Base-by-base conservation (phyloP, 495 filamentous ascomycete species). In the Choiromyces venosus region DNA sequence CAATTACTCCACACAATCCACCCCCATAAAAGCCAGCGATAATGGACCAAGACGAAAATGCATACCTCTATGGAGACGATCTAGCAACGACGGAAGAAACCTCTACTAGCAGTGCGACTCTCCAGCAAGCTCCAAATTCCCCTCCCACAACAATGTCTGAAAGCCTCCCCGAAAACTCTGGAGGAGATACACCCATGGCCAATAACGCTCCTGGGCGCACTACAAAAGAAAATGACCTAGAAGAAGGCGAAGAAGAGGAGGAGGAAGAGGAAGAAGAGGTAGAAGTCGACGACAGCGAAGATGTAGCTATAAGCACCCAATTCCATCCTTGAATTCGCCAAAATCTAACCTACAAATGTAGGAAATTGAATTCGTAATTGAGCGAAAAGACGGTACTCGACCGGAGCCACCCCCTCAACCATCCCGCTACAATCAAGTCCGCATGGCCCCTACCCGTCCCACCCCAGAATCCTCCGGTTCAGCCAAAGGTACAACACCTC, bases 321-420 rank as follows among this genome's bases (percentile, higher is more conserved):
- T 70, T 52, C 44, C 42, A 19, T 71, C 69, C 69, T 5, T 64
- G 80, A 71, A 37, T 21, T n/a, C 42, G 44, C 16, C 61, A 68
- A 16, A 71, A 65, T 56, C 21, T 25, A 25, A 67, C 81, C 77
- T 82, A n/a, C n/a, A n/a, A n/a, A n/a, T n/a, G n/a, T n/a, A 97
- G 88, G 95, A 98, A 74, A 91, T 99, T 77, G 93, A 98, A 78
- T 96, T 99, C 78, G 96, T 97, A 77, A 93, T 92, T 73, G 95
- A 94, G 77, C 84, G 87, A 40, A 92, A 95, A 83, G 92, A 93
- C 69, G 90, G 90, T 73, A 84, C 88, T 16, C 90, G 90, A 72
- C 85, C 91, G 61, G 89, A 92, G 69, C 87, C 92, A 65, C 85
- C 88, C 79, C 85, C 87, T 83, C 79, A 71, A n/a, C 79, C 79